These are phyloP conservation scores for Colletotrichum paranaense DNA, from an alignment of 2,329 filamentous ascomycete genomes.

Conservation along the genomic window DNA sequence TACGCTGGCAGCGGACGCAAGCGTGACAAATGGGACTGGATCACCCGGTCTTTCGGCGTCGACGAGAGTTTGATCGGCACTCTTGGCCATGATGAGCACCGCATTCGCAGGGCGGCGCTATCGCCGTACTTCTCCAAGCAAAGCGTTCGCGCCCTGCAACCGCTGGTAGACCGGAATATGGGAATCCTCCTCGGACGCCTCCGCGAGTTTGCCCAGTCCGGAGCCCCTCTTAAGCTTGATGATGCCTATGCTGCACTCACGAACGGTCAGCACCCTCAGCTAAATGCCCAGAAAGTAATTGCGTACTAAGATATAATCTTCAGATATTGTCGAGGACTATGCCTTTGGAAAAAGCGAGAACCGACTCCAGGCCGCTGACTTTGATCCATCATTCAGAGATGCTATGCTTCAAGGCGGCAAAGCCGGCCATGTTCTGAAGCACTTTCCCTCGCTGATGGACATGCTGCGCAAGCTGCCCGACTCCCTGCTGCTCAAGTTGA, in stretches of 20 bases:
- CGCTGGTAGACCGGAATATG: background rate
- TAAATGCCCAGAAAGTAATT: too few relatives aligned
- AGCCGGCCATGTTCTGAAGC: background rate
- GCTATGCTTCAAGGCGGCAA: background rate
- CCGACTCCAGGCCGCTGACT: background rate
- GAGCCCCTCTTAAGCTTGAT: background rate
- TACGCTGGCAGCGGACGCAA: background rate
- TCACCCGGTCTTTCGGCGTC: conserved; percentile 30
- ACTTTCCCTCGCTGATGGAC: background rate
- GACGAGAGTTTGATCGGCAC: background rate
- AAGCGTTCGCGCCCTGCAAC: background rate
- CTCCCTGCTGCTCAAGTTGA: background rate
- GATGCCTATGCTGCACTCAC: background rate
- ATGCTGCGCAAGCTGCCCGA: background rate
- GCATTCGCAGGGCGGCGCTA: background rate
- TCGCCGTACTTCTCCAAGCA: background rate
- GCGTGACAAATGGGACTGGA: background rate
- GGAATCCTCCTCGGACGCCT: background rate
- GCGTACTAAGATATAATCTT: too few relatives aligned
- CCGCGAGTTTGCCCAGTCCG: background rate
- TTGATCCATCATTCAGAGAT: background rate
- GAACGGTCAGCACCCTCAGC: background rate
- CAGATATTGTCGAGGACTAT: background rate
- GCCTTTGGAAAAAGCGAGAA: background rate
- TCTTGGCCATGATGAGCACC: background rate